These are phyloP conservation scores for Jaapia argillacea DNA, from an alignment of 768 basidiomycete genomes.

Conservation along the genomic window DNA sequence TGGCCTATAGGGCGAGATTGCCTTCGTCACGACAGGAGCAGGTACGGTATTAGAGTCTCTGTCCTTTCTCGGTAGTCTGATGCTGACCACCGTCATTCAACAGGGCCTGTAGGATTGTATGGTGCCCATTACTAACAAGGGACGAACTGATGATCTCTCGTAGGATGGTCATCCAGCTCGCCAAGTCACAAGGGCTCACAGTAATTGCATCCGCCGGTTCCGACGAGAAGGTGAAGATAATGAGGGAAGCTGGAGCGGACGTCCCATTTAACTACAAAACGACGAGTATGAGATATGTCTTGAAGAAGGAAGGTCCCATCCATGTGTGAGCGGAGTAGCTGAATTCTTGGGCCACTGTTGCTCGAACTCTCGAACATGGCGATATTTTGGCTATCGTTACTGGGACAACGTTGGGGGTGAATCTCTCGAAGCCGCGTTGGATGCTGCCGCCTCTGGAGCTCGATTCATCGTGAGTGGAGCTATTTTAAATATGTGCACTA, in stretches of 20 bases:
- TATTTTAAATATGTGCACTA: not conserved
- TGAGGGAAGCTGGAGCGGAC: conserved; percentile 19
- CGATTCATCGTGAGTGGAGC: conserved; percentile 32
- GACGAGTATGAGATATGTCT: conserved; percentile 15
- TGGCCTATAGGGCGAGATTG: conserved; percentile 41
- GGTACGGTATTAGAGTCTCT: too few relatives aligned
- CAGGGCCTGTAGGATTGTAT: not conserved
- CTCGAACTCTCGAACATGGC: too few relatives aligned
- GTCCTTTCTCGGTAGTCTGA: too few relatives aligned
- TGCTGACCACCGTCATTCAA: too few relatives aligned
- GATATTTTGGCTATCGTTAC: conserved; percentile 20
- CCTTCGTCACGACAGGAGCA: conserved; percentile 37
- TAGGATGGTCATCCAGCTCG: conserved; percentile 22
- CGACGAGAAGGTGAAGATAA: conserved; percentile 25
- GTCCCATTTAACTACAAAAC: conserved; percentile 6
- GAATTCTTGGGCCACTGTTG: too few relatives aligned
- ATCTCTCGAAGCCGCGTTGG: conserved; percentile 44
- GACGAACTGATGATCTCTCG: not conserved
- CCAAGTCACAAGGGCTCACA: conserved; percentile 23
- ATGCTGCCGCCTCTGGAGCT: conserved; percentile 30
- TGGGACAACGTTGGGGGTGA: conserved; percentile 57
- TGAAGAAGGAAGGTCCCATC: conserved; percentile 19
- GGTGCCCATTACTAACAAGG: too few relatives aligned
- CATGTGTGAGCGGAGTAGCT: conserved; percentile 12
- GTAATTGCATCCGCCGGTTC: conserved; percentile 26